Evolutionary conservation across 345 rosid genomes (phyloP).

Genomic region (Eucalyptus cloeziana): DNA sequence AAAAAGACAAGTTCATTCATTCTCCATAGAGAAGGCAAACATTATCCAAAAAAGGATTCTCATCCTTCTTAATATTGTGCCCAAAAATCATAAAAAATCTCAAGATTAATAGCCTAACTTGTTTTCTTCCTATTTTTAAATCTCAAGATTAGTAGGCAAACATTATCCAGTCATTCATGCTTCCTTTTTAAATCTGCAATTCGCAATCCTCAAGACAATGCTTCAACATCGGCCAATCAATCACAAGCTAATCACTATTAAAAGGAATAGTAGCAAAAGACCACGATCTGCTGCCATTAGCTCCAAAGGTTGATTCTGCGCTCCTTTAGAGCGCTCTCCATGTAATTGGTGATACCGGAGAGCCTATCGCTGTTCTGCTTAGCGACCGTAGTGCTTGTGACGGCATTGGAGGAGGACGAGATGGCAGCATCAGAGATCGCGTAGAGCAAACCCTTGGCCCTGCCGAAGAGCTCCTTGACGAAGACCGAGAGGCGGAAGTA

Average conservation of each 20-base stretch:
- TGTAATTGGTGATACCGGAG: constrained; percentile 33
- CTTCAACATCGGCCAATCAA: neutral
- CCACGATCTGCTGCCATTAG: neutral
- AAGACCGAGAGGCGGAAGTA: no score
- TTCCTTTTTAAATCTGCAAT: neutral
- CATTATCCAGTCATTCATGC: neutral
- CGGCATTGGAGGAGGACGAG: no score
- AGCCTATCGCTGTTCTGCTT: no score
- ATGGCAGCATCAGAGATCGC: no score
- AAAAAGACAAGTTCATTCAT: no score
- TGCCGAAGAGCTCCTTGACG: no score
- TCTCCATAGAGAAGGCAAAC: no score
- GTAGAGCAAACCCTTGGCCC: no score
- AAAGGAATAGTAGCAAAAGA: neutral
- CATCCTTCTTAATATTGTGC: neutral
- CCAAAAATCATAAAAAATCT: neutral
- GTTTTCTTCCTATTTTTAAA: neutral
- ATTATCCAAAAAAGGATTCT: accelerated
- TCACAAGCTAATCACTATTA: neutral
- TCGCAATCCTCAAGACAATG: neutral
- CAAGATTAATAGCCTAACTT: neutral
- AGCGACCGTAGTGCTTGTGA: no score
- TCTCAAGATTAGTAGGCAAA: no score
- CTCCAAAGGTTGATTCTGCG: neutral
- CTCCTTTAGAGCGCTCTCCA: no score